Conservation (phyloP, 192 early-diverging fungal genomes). For the Jimgerdemannia lactiflua region DNA sequence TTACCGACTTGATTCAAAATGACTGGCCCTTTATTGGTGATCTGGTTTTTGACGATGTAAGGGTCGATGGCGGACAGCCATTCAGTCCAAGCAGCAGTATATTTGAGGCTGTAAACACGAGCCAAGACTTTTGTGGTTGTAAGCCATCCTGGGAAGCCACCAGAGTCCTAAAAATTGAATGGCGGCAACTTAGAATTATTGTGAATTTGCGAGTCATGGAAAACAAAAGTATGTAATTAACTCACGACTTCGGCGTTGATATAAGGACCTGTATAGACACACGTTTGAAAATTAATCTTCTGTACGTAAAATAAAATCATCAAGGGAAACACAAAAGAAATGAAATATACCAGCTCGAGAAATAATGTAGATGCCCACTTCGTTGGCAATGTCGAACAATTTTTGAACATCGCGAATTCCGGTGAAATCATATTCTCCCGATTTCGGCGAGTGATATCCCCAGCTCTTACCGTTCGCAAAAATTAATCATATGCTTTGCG, state of each 20-base stretch:
- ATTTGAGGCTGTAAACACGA: not conserved
- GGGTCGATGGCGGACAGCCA: slow-evolving; percentile 13
- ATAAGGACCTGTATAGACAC: not conserved
- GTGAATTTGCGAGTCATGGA: not conserved
- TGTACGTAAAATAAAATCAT: too few relatives aligned
- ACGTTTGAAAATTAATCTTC: too few relatives aligned
- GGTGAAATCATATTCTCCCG: slow-evolving; percentile 26
- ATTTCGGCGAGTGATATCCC: slow-evolving; percentile 28
- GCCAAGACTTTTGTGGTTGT: slow-evolving; percentile 1
- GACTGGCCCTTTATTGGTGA: slow-evolving; percentile 3
- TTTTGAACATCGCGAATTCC: slow-evolving; percentile 24
- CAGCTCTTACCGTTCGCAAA: slow-evolving; percentile 6
- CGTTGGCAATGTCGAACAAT: slow-evolving; percentile 15
- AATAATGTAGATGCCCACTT: slow-evolving; percentile 24
- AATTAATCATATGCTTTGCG: not conserved
- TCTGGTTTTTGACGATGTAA: slow-evolving; percentile 1
- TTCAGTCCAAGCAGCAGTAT: slow-evolving; percentile 9
- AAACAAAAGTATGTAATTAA: not conserved
- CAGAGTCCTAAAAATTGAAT: not conserved
- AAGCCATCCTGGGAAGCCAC: slow-evolving; percentile 16
- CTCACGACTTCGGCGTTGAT: slow-evolving; percentile 3
- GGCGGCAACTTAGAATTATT: not conserved
- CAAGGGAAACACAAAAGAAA: not conserved
- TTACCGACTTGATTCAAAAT: slow-evolving; percentile 11
- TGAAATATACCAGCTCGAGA: slow-evolving; percentile 13